phyloP scores from a whole-genome alignment of 768 basidiomycete species.

The Tephrocybe rancida region DNA sequence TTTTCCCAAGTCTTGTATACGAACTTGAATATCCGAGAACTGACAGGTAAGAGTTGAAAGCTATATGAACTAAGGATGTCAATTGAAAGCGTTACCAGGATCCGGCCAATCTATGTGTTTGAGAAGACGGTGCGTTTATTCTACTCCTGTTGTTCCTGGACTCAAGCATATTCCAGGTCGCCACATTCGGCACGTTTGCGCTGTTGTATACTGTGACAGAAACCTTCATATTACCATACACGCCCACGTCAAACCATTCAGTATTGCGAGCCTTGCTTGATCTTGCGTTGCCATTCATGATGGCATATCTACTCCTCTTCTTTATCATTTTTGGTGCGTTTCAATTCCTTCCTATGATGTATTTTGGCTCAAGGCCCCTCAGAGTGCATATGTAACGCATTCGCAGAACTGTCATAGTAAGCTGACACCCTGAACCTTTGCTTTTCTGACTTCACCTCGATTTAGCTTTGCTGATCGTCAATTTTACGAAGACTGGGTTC shows the following conservation, averaged over 20 bases:
- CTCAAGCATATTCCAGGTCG: conserved; percentile 56
- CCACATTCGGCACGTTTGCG: conserved; percentile 95
- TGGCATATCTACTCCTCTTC: conserved; percentile 86
- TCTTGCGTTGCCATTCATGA: conserved; percentile 91
- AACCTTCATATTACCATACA: conserved; percentile 88
- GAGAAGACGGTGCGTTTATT: conserved; percentile 63
- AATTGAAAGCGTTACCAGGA: conserved; percentile 34
- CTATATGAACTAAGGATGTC: background rate
- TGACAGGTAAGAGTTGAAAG: conserved; percentile 51
- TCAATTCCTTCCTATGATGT: background rate
- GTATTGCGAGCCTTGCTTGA: conserved; percentile 81
- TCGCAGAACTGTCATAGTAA: conserved; percentile 90
- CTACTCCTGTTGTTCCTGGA: conserved; percentile 21
- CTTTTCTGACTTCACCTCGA: background rate
- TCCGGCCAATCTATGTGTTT: conserved; percentile 80
- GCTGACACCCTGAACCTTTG: conserved; percentile 23
- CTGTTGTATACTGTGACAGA: conserved; percentile 94
- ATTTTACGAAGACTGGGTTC: conserved; percentile 96
- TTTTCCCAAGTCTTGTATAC: conserved; percentile 93
- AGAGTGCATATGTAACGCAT: conserved; percentile 97
- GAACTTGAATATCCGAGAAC: conserved; percentile 97
- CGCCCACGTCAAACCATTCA: conserved; percentile 66
- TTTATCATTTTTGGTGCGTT: conserved; percentile 79
- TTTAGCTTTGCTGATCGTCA: conserved; percentile 92
- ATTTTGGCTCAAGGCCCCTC: background rate